Evolutionary conservation across 345 rosid genomes (phyloP).

Genomic region (Gossypium bickii): DNA sequence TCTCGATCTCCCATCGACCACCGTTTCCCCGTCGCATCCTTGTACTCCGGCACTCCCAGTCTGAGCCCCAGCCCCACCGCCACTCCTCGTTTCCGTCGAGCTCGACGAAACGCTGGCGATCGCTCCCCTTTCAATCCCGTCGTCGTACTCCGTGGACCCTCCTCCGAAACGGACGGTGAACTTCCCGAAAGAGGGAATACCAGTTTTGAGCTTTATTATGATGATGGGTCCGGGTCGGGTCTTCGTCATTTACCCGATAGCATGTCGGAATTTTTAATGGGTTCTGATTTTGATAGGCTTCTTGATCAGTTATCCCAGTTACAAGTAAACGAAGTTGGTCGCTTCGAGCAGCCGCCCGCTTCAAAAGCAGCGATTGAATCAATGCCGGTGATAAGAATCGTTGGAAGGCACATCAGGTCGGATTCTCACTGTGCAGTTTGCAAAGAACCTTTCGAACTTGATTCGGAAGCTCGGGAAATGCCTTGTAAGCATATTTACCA

Average conservation of each 20-base stretch:
- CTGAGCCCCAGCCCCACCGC: conserved; percentile 18
- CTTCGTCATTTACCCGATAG: conserved; percentile 55
- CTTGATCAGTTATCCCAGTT: conserved; percentile 57
- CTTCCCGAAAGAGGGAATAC: conserved; percentile 27
- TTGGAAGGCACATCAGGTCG: conserved; percentile 24
- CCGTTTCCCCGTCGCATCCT: conserved; percentile 22
- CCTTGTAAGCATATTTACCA: conserved; percentile 61
- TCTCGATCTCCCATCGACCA: conserved; percentile 27
- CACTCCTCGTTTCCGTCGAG: conserved; percentile 29
- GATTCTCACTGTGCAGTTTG: conserved; percentile 61
- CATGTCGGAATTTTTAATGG: conserved; percentile 68
- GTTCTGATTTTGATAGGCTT: conserved; percentile 67
- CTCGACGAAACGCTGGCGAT: conserved; percentile 43
- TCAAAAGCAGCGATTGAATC: conserved; percentile 54
- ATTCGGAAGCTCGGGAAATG: conserved; percentile 52
- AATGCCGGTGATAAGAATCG: conserved; percentile 47
- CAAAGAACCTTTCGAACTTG: conserved; percentile 45
- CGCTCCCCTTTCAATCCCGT: conserved; percentile 65
- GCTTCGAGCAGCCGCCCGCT: conserved; percentile 53
- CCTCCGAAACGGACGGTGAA: conserved; percentile 24
- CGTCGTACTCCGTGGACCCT: conserved; percentile 47
- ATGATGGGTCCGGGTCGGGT: conserved; percentile 56
- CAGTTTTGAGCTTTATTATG: conserved; percentile 52
- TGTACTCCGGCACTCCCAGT: conserved; percentile 19
- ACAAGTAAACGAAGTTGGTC: conserved; percentile 39